Conservation (phyloP, 345 rosid species). For the Carallia brachiata region DNA sequence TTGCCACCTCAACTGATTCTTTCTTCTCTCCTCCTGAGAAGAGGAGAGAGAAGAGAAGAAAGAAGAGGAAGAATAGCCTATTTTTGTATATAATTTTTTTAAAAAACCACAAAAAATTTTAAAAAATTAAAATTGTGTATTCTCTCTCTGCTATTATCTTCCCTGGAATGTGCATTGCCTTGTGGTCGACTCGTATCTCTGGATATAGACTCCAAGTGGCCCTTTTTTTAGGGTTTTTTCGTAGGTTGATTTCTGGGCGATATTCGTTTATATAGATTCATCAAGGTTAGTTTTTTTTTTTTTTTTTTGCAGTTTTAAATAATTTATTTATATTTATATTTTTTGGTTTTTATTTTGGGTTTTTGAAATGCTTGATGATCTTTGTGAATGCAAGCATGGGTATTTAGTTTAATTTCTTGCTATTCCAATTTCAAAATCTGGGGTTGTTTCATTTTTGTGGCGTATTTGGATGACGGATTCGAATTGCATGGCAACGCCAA, state of each 20-base stretch:
- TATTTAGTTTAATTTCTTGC: background rate
- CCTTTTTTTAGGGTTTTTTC: background rate
- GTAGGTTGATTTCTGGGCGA: background rate
- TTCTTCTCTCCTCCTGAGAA: slow-evolving; percentile 16
- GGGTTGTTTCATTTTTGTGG: background rate
- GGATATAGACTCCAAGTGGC: background rate
- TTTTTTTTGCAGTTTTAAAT: background rate
- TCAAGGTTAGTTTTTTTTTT: background rate
- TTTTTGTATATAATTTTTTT: no score
- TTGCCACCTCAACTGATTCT: slow-evolving; percentile 18
- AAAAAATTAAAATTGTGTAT: no score
- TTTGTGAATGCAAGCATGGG: background rate
- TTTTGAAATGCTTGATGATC: background rate
- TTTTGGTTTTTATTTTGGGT: background rate
- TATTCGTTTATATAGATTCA: background rate
- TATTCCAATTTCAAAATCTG: background rate
- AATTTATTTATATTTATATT: background rate
- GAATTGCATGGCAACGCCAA: background rate
- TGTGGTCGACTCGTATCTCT: background rate
- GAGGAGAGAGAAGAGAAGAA: slow-evolving; percentile 29
- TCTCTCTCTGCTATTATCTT: background rate
- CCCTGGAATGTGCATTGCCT: background rate
- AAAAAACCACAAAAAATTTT: no score
- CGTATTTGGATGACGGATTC: background rate
- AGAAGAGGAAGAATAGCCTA: no score